phyloP scores from a whole-genome alignment of 495 filamentous ascomycete species.

The Penicillium riverlandense region DNA sequence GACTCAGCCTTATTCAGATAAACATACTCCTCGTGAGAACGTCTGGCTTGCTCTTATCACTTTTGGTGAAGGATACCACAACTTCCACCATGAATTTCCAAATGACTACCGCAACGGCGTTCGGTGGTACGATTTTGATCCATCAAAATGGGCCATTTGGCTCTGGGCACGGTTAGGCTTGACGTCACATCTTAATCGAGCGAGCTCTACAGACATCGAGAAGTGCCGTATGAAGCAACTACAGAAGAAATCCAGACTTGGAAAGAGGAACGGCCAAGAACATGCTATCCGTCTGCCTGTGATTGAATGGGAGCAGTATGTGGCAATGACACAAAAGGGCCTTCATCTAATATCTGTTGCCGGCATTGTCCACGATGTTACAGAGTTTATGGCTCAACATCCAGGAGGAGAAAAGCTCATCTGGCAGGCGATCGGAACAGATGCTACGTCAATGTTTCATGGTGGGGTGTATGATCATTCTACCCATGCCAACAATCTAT shows the following conservation, averaged over 20 bases:
- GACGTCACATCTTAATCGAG: conserved; percentile 93
- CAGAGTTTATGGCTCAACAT: conserved; percentile 92
- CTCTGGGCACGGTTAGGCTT: conserved; percentile 87
- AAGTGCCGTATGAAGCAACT: conserved; percentile 95
- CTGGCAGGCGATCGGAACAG: conserved; percentile 86
- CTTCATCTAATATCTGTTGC: conserved; percentile 82
- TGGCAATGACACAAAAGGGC: conserved; percentile 79
- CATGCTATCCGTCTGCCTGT: conserved; percentile 87
- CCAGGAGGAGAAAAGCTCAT: conserved; percentile 96
- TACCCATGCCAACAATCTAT: conserved; percentile 94
- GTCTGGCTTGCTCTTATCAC: conserved; percentile 92
- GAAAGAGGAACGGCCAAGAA: conserved; percentile 94
- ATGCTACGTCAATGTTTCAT: conserved; percentile 98
- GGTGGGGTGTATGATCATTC: conserved; percentile 97
- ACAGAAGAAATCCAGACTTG: too few species aligned
- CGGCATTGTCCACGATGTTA: conserved; percentile 93
- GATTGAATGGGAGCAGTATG: conserved; percentile 93
- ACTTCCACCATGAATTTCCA: conserved; percentile 99
- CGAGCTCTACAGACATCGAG: conserved; percentile 96
- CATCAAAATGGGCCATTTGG: conserved; percentile 98
- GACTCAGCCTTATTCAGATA: conserved; percentile 97
- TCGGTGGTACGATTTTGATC: conserved; percentile 96
- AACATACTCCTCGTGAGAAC: conserved; percentile 95
- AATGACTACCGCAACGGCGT: conserved; percentile 99
- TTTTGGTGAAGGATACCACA: conserved; percentile 97